Conservation (phyloP, 257 asterid genomes). For the Apocynum venetum region DNA sequence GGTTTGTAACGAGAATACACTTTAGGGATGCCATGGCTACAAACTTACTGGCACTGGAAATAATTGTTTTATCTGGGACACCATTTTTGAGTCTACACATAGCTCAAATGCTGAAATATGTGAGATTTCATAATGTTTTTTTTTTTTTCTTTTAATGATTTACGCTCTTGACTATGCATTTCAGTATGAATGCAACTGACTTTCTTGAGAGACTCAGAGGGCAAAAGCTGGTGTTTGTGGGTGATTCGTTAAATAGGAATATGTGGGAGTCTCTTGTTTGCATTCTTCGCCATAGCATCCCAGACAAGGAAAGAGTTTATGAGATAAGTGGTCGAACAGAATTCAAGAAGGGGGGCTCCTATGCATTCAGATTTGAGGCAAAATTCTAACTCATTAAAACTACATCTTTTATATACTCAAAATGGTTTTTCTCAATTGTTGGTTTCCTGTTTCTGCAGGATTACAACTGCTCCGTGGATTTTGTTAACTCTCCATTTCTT, state of each 20-base stretch:
- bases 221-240: slow-evolving; percentile 70
- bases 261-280: slow-evolving; percentile 99
- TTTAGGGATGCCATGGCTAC: not conserved
- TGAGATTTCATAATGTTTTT: not conserved
- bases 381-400: slow-evolving; percentile 8
- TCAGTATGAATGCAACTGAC: slow-evolving; percentile 78
- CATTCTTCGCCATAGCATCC: slow-evolving; percentile 67
- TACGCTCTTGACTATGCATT: slow-evolving; percentile 12
- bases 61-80: not conserved
- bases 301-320: slow-evolving; percentile 59
- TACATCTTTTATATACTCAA: not conserved
- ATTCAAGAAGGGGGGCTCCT: slow-evolving; percentile 83
- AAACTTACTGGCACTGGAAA: not conserved
- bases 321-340: slow-evolving; percentile 89
- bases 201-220: slow-evolving; percentile 85
- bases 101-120: not conserved
- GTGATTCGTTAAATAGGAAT: slow-evolving; percentile 90
- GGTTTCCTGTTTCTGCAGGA: slow-evolving; percentile 50
- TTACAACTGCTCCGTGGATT: slow-evolving; percentile 77
- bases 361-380: slow-evolving; percentile 92
- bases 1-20: not conserved
- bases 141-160: not conserved
- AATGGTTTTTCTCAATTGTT: slow-evolving; percentile 11
- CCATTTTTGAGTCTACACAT: not conserved
- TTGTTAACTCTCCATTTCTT: slow-evolving; percentile 84